These are phyloP conservation scores for Aspergillus neotritici DNA, from an alignment of 2,329 filamentous ascomycete species.

Conservation along the genomic window DNA sequence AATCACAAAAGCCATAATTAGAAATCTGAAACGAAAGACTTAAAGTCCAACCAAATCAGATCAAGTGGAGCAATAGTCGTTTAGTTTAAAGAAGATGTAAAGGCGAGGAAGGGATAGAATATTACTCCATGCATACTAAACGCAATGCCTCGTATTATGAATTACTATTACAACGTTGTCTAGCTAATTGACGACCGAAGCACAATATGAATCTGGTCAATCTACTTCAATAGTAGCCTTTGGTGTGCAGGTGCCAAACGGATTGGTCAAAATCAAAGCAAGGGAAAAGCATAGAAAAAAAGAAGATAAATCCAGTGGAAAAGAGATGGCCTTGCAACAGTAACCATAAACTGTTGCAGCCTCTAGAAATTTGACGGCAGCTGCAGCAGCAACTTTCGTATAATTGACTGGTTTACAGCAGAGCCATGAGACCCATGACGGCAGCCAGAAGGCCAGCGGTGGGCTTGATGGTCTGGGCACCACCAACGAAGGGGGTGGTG, in stretches of 20 bases:
- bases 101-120: too few species aligned
- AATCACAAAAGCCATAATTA: too few species aligned
- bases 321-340: background rate
- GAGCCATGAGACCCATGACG: constrained; percentile 33
- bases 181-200: background rate
- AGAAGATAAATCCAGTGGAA: constrained; percentile 3
- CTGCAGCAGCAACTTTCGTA: background rate
- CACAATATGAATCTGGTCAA: background rate
- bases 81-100: too few species aligned
- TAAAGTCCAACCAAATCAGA: too few species aligned
- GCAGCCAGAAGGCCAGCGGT: constrained; percentile 33
- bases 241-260: background rate
- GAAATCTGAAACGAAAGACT: too few species aligned
- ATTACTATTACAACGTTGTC: constrained; percentile 1
- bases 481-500: constrained; percentile 27
- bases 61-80: too few species aligned
- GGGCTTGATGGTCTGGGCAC: constrained; percentile 32
- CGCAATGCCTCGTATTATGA: constrained; percentile 42
- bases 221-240: too few species aligned
- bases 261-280: background rate
- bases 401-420: constrained; percentile 27
- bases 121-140: too few species aligned
- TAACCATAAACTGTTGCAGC: background rate
- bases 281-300: background rate
- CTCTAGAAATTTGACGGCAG: background rate